Base-by-base conservation (phyloP, 768 basidiomycete genomes). In the Chlorophyllum brunneum region DNA sequence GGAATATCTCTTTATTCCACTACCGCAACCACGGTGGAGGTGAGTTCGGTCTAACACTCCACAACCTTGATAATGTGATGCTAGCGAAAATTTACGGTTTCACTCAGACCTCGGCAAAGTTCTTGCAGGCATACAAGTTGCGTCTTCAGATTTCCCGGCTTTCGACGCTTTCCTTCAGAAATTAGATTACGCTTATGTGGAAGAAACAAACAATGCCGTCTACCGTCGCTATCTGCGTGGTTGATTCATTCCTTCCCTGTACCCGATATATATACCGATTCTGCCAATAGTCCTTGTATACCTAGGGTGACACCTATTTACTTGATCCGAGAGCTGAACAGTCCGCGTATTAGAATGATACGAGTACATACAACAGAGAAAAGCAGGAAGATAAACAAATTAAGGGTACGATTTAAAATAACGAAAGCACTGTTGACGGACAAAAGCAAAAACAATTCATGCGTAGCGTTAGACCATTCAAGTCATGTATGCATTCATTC, bases 1-100 rank as follows among this genome's bases (percentile, higher is more conserved):
- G 95, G 94, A 98, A 95, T 67, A 92, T 99, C 43, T 88, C 93
- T 1, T 66, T 99, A 57, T 99, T 98, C 73, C 97, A 99, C 66
- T 99, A 99, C 68, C 81, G 97, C 50, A 98, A 98, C 65, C 95
- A 98, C 54, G 97, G 97, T 26, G 92, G 88, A 63, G 95, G 95
- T 92, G 59, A 54, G 86, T 75, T 46, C 40, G 48, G 47, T 26
- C 37, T 30, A 30, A 45, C 30, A 31, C 9, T 18, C 13, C 3
- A 16, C 8, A 11, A 24, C 22, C 39, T 5, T 23, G 7, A 16
- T 22, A 18, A 23, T 26, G 44, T 18, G 34, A 47, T 40, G 10
- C 2, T 48, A 2, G 31, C 8, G 1, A 18, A 34, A 37, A 10
- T 15, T 27, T 16, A 16, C 44, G 15, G 3, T 18, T 46, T 53